phyloP scores from a whole-genome alignment of 75 land plant species.

The Azolla pinnata region DNA sequence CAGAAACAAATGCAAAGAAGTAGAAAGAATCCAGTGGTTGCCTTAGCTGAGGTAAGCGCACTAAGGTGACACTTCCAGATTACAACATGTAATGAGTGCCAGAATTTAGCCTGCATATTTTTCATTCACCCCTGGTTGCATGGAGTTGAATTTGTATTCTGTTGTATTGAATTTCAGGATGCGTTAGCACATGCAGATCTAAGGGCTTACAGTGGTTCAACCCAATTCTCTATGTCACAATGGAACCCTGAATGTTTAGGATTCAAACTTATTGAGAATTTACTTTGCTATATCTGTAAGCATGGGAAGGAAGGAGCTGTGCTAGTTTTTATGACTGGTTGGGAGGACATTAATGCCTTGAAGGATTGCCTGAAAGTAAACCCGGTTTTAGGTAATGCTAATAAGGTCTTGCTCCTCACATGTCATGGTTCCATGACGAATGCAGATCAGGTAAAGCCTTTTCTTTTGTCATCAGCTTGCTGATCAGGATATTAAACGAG shows the following conservation, averaged over 20 bases:
- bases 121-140: no score
- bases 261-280: slow-evolving; percentile 60
- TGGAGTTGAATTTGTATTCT: not conserved
- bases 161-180: slow-evolving; percentile 31
- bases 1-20: slow-evolving; percentile 51
- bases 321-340: slow-evolving; percentile 93
- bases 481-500: no score
- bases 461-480: no score
- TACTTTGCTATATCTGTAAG: slow-evolving; percentile 53
- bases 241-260: slow-evolving; percentile 75
- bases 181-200: slow-evolving; percentile 45
- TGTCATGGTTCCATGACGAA: slow-evolving; percentile 96
- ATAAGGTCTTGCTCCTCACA: slow-evolving; percentile 54
- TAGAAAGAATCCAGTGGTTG: slow-evolving; percentile 50
- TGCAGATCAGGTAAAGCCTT: slow-evolving; percentile 68
- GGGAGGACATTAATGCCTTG: slow-evolving; percentile 85
- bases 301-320: slow-evolving; percentile 75
- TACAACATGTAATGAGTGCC: no score
- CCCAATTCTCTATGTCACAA: slow-evolving; percentile 41
- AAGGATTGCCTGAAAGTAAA: slow-evolving; percentile 65
- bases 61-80: no score
- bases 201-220: slow-evolving; percentile 33
- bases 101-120: no score
- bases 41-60: slow-evolving; percentile 42
- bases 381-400: slow-evolving; percentile 69